Conservation (phyloP, 495 filamentous ascomycete genomes). For the Xylaria sp. region DNA sequence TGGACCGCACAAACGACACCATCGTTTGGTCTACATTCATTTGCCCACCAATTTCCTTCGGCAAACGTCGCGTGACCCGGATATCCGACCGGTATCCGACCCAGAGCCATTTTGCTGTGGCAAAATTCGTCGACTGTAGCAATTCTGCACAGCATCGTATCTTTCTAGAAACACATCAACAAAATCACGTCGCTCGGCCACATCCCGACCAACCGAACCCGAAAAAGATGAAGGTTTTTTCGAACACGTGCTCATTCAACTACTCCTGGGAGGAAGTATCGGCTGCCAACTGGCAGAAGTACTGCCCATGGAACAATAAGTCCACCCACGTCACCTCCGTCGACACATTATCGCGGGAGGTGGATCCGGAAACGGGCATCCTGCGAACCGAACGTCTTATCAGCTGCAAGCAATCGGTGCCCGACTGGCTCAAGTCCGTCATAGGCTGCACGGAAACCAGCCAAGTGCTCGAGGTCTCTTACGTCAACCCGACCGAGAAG, state of each 20-base stretch:
- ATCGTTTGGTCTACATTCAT: conserved; percentile 27
- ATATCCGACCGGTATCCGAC: conserved; percentile 33
- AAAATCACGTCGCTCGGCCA: background rate
- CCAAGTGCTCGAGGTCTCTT: conserved; percentile 92
- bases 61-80: conserved; percentile 29
- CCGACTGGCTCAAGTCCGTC: conserved; percentile 82
- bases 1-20: conserved; percentile 7
- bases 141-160: background rate
- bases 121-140: background rate
- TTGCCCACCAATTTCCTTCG: conserved; percentile 17
- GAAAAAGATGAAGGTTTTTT: conserved; percentile 90
- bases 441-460: conserved; percentile 75
- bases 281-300: conserved; percentile 99
- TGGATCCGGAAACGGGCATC: conserved; percentile 85
- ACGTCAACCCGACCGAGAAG: conserved; percentile 81
- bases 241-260: conserved; percentile 84
- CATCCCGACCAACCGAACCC: conserved; percentile 4
- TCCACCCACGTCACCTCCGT: conserved; percentile 92
- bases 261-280: conserved; percentile 99
- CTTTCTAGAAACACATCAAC: background rate
- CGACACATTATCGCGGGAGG: conserved; percentile 82
- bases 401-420: conserved; percentile 88
- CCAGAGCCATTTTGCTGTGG: conserved; percentile 5
- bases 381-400: conserved; percentile 96
- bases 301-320: conserved; percentile 98